phyloP scores from a whole-genome alignment of 345 rosid genomes.

The Lepidium africanum region DNA sequence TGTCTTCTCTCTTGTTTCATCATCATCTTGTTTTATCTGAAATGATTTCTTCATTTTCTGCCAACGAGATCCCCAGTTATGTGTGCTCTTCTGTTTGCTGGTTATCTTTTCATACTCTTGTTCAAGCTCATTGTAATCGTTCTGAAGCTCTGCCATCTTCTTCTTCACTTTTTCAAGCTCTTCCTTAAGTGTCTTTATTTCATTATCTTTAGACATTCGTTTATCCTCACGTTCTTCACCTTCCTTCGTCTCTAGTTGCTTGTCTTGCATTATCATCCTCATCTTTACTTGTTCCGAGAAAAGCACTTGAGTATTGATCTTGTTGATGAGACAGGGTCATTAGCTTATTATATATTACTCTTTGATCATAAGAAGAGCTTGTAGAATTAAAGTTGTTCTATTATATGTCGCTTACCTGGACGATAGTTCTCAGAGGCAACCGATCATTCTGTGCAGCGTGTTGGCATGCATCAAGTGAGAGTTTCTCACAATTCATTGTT shows the following conservation, averaged over 20 bases:
- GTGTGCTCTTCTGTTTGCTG: conserved; percentile 36
- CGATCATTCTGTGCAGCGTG: conserved; percentile 96
- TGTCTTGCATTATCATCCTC: conserved; percentile 55
- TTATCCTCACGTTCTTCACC: conserved; percentile 36
- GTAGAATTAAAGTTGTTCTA: background rate
- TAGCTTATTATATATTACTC: background rate
- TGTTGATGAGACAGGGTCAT: background rate
- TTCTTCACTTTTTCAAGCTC: conserved; percentile 55
- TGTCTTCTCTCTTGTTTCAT: conserved; percentile 28
- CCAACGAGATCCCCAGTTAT: conserved; percentile 41
- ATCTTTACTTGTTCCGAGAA: conserved; percentile 82
- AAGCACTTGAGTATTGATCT: conserved; percentile 45
- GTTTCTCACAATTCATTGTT: conserved; percentile 62
- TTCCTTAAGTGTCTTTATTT: conserved; percentile 41
- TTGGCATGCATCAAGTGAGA: conserved; percentile 80
- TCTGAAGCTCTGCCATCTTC: conserved; percentile 56
- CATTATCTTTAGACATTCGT: conserved; percentile 35
- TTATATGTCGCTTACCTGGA: conserved; percentile 48
- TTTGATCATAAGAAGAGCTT: background rate
- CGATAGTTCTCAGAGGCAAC: conserved; percentile 68
- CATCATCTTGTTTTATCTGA: conserved; percentile 37
- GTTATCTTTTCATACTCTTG: conserved; percentile 45
- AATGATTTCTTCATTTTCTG: conserved; percentile 46
- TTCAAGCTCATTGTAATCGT: conserved; percentile 61
- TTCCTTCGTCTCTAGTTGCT: conserved; percentile 33